Evolutionary conservation across 2,329 filamentous ascomycete species (phyloP).

Genomic region (Hyphodiscus sp.): DNA sequence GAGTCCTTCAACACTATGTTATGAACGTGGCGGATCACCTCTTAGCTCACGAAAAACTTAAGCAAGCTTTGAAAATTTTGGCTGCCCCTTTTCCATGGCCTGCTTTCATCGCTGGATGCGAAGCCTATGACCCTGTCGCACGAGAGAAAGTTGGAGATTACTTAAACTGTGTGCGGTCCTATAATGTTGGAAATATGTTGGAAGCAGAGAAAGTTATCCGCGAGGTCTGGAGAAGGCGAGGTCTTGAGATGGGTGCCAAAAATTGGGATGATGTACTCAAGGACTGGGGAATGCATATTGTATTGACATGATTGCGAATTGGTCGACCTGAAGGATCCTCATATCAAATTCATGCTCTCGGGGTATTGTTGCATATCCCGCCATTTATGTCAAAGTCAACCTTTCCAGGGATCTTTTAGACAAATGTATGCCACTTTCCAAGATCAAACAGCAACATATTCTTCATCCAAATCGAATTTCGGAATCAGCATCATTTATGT

Average conservation of each 20-base stretch:
- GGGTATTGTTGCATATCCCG: no score
- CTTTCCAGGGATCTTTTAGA: no score
- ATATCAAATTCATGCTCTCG: no score
- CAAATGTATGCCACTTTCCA: no score
- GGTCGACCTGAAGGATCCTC: no score
- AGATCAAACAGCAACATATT: no score
- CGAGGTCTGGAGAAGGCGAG: constrained; percentile 13
- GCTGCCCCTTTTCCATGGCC: constrained; percentile 12
- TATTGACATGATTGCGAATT: no score
- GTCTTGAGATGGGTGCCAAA: not conserved
- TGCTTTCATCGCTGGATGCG: constrained; percentile 12
- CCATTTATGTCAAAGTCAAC: no score
- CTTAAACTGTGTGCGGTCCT: constrained; percentile 7
- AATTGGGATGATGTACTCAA: no score
- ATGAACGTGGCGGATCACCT: constrained; percentile 9
- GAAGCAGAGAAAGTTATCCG: constrained; percentile 10
- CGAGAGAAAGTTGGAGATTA: constrained; percentile 10
- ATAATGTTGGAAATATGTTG: constrained; percentile 9
- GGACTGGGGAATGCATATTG: no score
- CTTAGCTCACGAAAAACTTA: constrained; percentile 11
- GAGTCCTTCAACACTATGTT: constrained; percentile 13
- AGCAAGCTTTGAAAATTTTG: constrained; percentile 6
- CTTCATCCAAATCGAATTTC: no score
- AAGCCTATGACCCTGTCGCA: constrained; percentile 8
- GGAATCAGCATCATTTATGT: no score